Base-by-base conservation (phyloP, 2,329 filamentous ascomycete genomes). In the Talaromyces sp. region DNA sequence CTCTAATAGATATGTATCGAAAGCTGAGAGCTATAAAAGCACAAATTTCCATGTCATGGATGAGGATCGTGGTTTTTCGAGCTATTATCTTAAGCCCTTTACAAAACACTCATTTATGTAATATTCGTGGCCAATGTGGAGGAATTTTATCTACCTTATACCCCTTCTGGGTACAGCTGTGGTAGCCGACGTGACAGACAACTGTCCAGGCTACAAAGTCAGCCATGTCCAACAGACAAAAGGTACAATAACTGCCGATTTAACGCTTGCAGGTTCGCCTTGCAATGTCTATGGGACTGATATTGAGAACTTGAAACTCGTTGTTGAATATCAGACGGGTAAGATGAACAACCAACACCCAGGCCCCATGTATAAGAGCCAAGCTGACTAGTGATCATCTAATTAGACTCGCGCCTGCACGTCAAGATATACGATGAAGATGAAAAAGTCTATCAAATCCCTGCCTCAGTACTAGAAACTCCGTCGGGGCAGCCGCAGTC, bases 361-460 rank as follows among this genome's bases (percentile, higher is more conserved):
- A 16, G 12, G 33, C 10, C n/a, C 42, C 12, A 42, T 56, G 12
- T 16, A 36, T 36, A 36, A 36, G 34, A 36, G 12, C 34, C 14
- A 36, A n/a, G 30, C 18, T 56, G 5, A 42, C 30, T 27, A 3
- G 28, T 18, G 28, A 23, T 8, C 12, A 8, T 31, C 14, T 12
- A 12, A 30, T 56, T 27, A 53, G 56, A 56, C 9, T 18, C 27
- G 55, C 87, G 89, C n/a, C 81, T 92, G 4, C 89, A 91, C 70
- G 86, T 92, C 69, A 84, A 89, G 68, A 90, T 92, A 61, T 85
- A 88, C 65, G 90, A 94, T 73, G 81, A 83, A 5, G 83, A 79
- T n/a, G 82, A 88, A 65, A 81, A 86, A 30, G 88, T 89, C 51
- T 94, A 90, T 68, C 89, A 93, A 71, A 84, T 94, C 1, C 89